These are phyloP conservation scores for Penicillium sp. DNA, from an alignment of 2,329 filamentous ascomycete species.

Conservation along the genomic window DNA sequence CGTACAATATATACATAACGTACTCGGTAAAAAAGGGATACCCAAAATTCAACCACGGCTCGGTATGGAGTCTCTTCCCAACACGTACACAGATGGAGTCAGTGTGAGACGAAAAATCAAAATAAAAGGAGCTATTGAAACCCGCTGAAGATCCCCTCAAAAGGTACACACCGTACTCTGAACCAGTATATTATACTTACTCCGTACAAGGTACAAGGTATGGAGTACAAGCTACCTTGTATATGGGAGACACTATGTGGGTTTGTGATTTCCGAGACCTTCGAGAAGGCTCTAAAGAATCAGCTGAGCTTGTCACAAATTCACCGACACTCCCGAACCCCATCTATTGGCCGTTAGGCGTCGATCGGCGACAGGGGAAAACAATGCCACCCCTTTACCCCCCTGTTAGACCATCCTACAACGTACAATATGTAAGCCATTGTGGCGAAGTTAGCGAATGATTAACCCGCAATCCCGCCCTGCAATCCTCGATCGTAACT, in stretches of 20 bases:
- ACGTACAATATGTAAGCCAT: background rate
- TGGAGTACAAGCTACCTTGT: too few species aligned
- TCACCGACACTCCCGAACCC: constrained; percentile 26
- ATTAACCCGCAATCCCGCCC: background rate
- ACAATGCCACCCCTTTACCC: constrained; percentile 7
- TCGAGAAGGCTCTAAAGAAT: constrained; percentile 21
- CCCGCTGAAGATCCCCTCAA: constrained; percentile 9
- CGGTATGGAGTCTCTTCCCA: background rate
- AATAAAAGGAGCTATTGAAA: constrained; percentile 6
- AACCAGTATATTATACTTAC: background rate
- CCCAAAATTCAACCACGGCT: constrained; percentile 1
- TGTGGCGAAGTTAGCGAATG: background rate
- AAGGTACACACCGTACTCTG: constrained; percentile 6
- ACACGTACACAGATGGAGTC: background rate
- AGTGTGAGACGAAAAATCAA: background rate
- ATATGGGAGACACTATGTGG: background rate
- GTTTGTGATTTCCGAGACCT: constrained; percentile 13
- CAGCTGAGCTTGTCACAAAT: constrained; percentile 28
- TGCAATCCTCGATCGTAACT: too few species aligned
- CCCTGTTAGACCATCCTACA: background rate
- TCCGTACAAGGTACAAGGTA: too few species aligned
- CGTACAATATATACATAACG: too few species aligned
- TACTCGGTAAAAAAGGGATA: background rate
- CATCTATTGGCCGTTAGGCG: constrained; percentile 17
- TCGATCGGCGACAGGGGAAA: constrained; percentile 16